These are phyloP conservation scores for Podila horticola DNA, from an alignment of 192 early-diverging fungal genomes.

Conservation along the genomic window DNA sequence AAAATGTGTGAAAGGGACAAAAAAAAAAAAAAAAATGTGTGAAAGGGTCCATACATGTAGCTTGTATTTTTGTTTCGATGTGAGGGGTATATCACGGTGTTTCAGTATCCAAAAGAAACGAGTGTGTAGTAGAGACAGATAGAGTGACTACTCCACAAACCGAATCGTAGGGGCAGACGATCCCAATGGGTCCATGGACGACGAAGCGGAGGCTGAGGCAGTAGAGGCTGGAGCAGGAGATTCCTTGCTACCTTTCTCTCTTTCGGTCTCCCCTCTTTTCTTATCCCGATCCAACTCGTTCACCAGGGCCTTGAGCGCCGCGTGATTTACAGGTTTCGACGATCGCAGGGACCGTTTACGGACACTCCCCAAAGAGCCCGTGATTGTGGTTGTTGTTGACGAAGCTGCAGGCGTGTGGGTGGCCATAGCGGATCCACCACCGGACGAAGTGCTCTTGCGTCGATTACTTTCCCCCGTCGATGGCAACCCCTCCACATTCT, in stretches of 20 bases:
- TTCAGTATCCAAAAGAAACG: no score
- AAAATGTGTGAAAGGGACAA: no score
- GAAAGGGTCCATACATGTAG: not conserved
- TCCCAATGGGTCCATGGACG: no score
- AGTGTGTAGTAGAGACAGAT: no score
- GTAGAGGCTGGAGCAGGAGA: no score
- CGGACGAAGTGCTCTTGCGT: no score
- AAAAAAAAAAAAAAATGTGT: not conserved
- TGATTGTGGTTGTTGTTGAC: not conserved
- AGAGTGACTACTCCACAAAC: no score
- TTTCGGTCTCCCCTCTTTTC: constrained; percentile 16
- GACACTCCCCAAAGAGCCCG: constrained; percentile 1
- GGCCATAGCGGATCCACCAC: no score
- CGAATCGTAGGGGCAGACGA: no score
- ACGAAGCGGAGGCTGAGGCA: no score
- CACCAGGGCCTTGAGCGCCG: constrained; percentile 39
- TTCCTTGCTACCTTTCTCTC: not conserved
- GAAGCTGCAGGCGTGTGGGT: not conserved
- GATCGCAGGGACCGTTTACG: constrained; percentile 38
- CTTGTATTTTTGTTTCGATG: not conserved
- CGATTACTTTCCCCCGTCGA: no score
- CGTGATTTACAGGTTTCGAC: constrained; percentile 35
- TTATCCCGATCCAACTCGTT: constrained; percentile 46
- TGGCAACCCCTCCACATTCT: not conserved
- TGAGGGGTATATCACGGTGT: not conserved